Conservation (phyloP, 208 protist species). For the Leishmania tropica region DNA sequence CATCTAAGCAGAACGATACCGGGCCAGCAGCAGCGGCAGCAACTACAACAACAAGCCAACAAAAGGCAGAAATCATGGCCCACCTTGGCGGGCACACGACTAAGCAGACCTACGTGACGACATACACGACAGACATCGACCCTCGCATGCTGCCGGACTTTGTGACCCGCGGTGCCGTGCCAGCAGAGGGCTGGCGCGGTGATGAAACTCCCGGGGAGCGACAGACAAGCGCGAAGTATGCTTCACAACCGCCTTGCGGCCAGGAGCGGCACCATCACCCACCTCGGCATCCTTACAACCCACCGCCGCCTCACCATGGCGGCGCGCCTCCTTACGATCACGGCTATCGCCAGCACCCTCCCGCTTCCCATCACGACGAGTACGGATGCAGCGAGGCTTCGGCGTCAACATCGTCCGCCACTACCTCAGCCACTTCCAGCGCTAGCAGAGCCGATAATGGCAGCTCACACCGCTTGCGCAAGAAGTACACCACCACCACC, state of each 20-base stretch:
- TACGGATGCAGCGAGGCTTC: background rate
- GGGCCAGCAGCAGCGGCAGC: background rate
- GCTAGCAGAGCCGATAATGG: conserved; percentile 2
- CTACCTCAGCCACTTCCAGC: background rate
- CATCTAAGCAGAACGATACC: background rate
- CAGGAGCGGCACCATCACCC: background rate
- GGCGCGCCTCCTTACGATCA: background rate
- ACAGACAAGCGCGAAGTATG: background rate
- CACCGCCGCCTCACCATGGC: background rate
- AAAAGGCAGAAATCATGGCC: background rate
- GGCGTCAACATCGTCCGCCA: conserved; percentile 7
- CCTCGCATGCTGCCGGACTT: conserved; percentile 46
- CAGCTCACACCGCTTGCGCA: conserved; percentile 42
- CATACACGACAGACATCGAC: conserved; percentile 40
- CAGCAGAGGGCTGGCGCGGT: conserved; percentile 2
- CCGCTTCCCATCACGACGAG: conserved; percentile 1
- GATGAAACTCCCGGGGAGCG: background rate
- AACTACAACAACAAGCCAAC: too few relatives aligned
- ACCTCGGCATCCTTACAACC: background rate
- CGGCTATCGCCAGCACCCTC: conserved; percentile 4
- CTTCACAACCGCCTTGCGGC: background rate
- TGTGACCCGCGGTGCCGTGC: conserved; percentile 22
- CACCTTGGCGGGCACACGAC: conserved; percentile 24
- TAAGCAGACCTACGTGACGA: conserved; percentile 46
- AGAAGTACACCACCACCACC: conserved; percentile 75